Percentiles rank a stretch among this genome's conserved stretches.
These are phyloP conservation scores for Fonsecaea multimorphosa DNA, from an alignment of 2,329 filamentous ascomycete genomes.

Conservation along the genomic window DNA sequence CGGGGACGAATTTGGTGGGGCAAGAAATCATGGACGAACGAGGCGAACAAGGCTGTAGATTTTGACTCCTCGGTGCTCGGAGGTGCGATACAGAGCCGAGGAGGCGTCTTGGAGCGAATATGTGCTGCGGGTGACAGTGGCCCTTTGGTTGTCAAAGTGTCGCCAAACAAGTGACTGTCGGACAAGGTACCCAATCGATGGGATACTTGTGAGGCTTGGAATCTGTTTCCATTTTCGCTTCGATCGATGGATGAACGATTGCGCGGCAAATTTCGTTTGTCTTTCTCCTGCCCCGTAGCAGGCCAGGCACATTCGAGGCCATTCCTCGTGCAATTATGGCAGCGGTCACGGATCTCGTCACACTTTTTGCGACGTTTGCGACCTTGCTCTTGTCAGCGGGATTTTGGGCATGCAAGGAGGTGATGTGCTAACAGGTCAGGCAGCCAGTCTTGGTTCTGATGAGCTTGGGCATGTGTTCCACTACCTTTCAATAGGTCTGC, in stretches of 20 bases:
- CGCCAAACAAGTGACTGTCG: slow-evolving; percentile 1
- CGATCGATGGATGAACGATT: too few species aligned
- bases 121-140: not conserved
- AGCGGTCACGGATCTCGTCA: slow-evolving; percentile 1
- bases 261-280: not conserved
- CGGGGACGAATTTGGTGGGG: not conserved
- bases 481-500: not conserved
- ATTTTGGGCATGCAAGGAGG: not conserved
- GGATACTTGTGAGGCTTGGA: too few species aligned
- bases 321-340: not conserved
- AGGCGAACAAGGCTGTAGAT: slow-evolving; percentile 3
- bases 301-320: slow-evolving; percentile 4
- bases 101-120: not conserved
- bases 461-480: slow-evolving; percentile 1
- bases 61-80: not conserved
- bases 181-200: not conserved
- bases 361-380: slow-evolving; percentile 1
- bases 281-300: not conserved
- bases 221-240: too few species aligned
- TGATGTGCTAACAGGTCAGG: slow-evolving; percentile 3
- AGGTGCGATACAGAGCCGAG: not conserved
- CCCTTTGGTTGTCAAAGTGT: not conserved
- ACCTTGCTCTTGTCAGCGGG: slow-evolving; percentile 2
- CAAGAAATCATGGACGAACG: slow-evolving; percentile 4
- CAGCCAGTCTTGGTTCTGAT: slow-evolving; percentile 5